A percentile compares a stretch with the other conserved stretches of the same genome.
Evolutionary conservation across 441 rosid genomes (phyloP).

Genomic region (Biscutella laevigata): DNA sequence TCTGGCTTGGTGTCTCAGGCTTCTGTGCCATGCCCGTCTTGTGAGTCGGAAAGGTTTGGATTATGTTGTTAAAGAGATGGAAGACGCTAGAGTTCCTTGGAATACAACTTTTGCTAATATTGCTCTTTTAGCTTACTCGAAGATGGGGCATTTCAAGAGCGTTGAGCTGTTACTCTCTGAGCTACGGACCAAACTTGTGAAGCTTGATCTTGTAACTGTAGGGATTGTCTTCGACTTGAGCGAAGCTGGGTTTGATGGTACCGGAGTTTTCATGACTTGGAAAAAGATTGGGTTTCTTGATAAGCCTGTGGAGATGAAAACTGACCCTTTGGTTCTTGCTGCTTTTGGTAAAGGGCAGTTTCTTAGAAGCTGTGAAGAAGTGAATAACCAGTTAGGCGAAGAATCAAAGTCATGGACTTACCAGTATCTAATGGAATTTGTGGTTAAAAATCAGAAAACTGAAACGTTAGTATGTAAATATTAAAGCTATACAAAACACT

Average conservation of each 20-base stretch:
- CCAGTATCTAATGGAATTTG: constrained; percentile 35
- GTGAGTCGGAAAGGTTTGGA: constrained; percentile 59
- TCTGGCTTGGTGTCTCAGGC: constrained; percentile 58
- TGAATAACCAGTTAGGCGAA: constrained; percentile 28
- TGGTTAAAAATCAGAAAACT: constrained; percentile 23
- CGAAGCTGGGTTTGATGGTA: constrained; percentile 35
- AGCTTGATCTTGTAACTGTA: constrained; percentile 59
- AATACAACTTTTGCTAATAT: constrained; percentile 41
- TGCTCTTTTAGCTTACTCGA: constrained; percentile 41
- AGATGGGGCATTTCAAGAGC: constrained; percentile 45
- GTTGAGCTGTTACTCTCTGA: constrained; percentile 30
- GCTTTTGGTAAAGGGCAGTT: constrained; percentile 60
- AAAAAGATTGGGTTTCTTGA: constrained; percentile 45
- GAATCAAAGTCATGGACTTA: constrained; percentile 40
- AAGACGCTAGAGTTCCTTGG: constrained; percentile 44
- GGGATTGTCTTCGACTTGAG: constrained; percentile 50
- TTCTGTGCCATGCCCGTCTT: constrained; percentile 51
- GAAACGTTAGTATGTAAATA: background rate
- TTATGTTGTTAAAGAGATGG: constrained; percentile 39
- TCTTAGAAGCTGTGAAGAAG: constrained; percentile 37
- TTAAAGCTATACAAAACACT: constrained; percentile 5
- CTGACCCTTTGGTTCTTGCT: constrained; percentile 53
- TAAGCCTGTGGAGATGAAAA: constrained; percentile 41
- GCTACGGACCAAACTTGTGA: constrained; percentile 27
- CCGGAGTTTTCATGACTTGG: constrained; percentile 41